Percentiles rank a stretch among this genome's conserved stretches.
Conservation (phyloP, 495 filamentous ascomycete species). For the Talaromyces proteolyticus region DNA sequence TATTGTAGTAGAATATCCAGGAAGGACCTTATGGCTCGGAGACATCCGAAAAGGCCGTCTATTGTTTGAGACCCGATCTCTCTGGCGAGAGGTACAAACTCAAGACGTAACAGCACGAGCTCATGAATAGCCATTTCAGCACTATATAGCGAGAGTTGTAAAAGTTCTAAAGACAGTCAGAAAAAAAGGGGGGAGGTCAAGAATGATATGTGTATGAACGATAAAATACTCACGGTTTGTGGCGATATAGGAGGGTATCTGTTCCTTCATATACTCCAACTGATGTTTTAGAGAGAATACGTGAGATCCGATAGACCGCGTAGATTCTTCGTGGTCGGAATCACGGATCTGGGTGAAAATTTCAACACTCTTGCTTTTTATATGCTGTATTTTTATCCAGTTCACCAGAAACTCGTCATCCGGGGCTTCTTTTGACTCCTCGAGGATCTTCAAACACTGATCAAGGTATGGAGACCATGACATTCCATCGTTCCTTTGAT, state of each 20-base stretch:
- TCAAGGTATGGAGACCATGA: conserved; percentile 39
- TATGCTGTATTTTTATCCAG: conserved; percentile 30
- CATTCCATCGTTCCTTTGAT: conserved; percentile 30
- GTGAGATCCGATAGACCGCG: conserved; percentile 21
- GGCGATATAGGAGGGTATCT: conserved; percentile 17
- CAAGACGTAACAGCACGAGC: conserved; percentile 19
- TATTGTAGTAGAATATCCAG: conserved; percentile 14
- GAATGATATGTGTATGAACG: too few species aligned
- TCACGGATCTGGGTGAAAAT: conserved; percentile 4
- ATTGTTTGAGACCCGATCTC: neutral
- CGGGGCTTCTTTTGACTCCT: conserved; percentile 26
- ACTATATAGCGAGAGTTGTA: conserved; percentile 9
- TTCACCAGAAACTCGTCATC: conserved; percentile 37
- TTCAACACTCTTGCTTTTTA: conserved; percentile 15
- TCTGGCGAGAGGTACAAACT: conserved; percentile 20
- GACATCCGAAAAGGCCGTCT: conserved; percentile 9
- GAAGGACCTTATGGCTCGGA: conserved; percentile 20
- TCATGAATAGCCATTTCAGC: conserved; percentile 19
- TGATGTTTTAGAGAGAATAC: conserved; percentile 29
- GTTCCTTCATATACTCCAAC: conserved; percentile 19
- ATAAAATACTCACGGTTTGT: conserved; percentile 29
- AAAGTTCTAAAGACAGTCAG: neutral
- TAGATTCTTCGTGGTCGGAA: conserved; percentile 6
- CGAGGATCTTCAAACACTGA: conserved; percentile 29
- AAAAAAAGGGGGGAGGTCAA: neutral